Evolutionary conservation across 225 moss, liverwort and hornwort species (phyloP).

Genomic region (Takakia lepidozioides): DNA sequence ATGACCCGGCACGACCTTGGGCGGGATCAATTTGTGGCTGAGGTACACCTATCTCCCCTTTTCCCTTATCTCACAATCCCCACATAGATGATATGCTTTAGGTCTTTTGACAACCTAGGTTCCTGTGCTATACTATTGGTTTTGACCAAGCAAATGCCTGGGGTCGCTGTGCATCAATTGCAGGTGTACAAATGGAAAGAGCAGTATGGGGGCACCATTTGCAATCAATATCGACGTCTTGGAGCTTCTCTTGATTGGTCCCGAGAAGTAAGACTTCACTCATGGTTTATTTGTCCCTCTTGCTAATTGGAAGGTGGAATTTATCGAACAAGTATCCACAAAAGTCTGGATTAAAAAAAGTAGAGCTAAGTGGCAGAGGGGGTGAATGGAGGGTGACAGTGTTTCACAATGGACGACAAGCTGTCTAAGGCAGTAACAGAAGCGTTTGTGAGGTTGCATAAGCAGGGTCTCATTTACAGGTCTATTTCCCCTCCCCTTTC

Average conservation of each 20-base stretch:
- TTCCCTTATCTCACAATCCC: too few relatives aligned
- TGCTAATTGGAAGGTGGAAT: neutral
- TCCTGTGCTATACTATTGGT: too few relatives aligned
- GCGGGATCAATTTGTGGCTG: slow-evolving; percentile 74
- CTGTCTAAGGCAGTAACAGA: slow-evolving; percentile 70
- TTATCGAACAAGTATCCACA: too few relatives aligned
- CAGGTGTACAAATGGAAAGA: slow-evolving; percentile 94
- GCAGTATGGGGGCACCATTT: slow-evolving; percentile 71
- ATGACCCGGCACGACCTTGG: slow-evolving; percentile 85
- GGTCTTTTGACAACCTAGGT: too few relatives aligned
- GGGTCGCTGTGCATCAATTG: too few relatives aligned
- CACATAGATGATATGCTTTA: too few relatives aligned
- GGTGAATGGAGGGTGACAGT: slow-evolving; percentile 39
- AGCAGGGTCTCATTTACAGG: slow-evolving; percentile 88
- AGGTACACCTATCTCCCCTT: slow-evolving; percentile 27
- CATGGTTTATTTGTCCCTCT: neutral
- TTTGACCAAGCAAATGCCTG: too few relatives aligned
- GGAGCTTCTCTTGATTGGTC: slow-evolving; percentile 97
- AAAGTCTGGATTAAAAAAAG: too few relatives aligned
- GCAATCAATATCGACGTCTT: slow-evolving; percentile 63
- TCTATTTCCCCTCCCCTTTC: slow-evolving; percentile 5
- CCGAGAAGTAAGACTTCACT: slow-evolving; percentile 57
- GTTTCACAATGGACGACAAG: slow-evolving; percentile 86
- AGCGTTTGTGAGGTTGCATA: slow-evolving; percentile 73
- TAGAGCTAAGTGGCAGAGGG: too few relatives aligned